A percentile compares a stretch with the other conserved stretches of the same genome.
Conservation (phyloP, 495 filamentous ascomycete species). For the Penicillium malachiteum region DNA sequence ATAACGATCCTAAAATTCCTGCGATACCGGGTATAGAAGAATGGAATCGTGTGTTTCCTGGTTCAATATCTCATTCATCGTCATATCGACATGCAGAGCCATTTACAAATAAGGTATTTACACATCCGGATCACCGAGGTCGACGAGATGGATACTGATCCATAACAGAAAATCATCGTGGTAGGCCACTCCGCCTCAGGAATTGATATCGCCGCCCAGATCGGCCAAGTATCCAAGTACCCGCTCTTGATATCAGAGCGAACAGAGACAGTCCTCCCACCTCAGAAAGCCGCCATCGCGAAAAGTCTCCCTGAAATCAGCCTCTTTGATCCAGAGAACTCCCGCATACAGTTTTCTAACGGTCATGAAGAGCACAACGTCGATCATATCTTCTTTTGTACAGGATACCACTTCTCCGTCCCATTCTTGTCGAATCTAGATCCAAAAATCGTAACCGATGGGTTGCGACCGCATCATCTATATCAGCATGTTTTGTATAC, state of each 20-base stretch:
- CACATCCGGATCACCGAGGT: background rate
- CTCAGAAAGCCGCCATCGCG: conserved; percentile 2
- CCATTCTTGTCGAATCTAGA: conserved; percentile 8
- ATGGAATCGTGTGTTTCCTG: conserved; percentile 4
- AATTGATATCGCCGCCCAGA: conserved; percentile 11
- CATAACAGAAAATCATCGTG: conserved; percentile 12
- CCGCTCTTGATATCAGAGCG: conserved; percentile 12
- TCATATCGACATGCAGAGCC: conserved; percentile 6
- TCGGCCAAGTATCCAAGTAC: conserved; percentile 7
- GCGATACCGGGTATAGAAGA: conserved; percentile 7
- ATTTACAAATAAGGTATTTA: conserved; percentile 9
- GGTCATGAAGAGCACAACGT: conserved; percentile 7
- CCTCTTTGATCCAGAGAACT: background rate
- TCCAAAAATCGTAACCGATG: conserved; percentile 8
- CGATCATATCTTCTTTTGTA: conserved; percentile 12
- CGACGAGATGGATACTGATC: too few species aligned
- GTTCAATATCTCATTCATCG: conserved; percentile 9
- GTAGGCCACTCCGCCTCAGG: conserved; percentile 13
- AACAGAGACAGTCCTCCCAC: conserved; percentile 2
- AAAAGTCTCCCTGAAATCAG: conserved; percentile 7
- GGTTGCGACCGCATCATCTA: conserved; percentile 6
- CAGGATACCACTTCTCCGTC: conserved; percentile 11
- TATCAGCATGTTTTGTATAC: conserved; percentile 9
- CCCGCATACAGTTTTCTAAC: conserved; percentile 3
- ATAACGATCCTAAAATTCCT: conserved; percentile 12